Conservation (phyloP, 768 basidiomycete species). For the Mycena floridula region DNA sequence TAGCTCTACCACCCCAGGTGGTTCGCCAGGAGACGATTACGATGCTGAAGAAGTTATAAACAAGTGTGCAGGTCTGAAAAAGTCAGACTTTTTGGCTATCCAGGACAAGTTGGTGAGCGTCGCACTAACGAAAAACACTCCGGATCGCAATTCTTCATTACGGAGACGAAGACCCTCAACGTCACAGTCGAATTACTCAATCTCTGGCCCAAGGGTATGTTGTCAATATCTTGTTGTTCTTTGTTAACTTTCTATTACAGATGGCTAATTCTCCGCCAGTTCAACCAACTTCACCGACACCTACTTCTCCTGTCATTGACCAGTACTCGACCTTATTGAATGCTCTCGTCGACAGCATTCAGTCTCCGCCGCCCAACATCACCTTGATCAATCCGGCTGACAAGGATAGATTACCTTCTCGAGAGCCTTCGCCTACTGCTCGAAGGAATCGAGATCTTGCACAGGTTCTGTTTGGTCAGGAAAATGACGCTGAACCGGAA, state of each 20-base stretch:
- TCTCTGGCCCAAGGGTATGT: conserved; percentile 40
- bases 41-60: conserved; percentile 65
- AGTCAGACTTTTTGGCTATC: conserved; percentile 62
- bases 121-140: conserved; percentile 49
- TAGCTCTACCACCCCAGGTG: conserved; percentile 40
- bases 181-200: conserved; percentile 74
- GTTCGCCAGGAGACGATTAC: conserved; percentile 46
- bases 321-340: conserved; percentile 57
- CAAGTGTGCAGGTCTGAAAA: conserved; percentile 61
- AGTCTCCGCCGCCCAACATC: conserved; percentile 25
- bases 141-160: conserved; percentile 64
- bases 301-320: conserved; percentile 32
- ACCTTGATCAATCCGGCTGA: conserved; percentile 9
- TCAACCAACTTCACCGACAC: conserved; percentile 29
- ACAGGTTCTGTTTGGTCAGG: conserved; percentile 65
- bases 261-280: conserved; percentile 54
- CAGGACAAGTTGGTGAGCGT: conserved; percentile 72
- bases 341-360: conserved; percentile 52
- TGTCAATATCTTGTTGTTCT: conserved; percentile 14
- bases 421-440: conserved; percentile 42
- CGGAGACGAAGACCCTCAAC: conserved; percentile 73
- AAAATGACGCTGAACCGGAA: conserved; percentile 18
- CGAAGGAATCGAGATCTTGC: conserved; percentile 72
- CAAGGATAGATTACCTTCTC: conserved; percentile 17
- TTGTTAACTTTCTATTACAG: conserved; percentile 28